Base-by-base conservation (phyloP, 371 early-diverging fungal genomes). In the Mortierella sp. region DNA sequence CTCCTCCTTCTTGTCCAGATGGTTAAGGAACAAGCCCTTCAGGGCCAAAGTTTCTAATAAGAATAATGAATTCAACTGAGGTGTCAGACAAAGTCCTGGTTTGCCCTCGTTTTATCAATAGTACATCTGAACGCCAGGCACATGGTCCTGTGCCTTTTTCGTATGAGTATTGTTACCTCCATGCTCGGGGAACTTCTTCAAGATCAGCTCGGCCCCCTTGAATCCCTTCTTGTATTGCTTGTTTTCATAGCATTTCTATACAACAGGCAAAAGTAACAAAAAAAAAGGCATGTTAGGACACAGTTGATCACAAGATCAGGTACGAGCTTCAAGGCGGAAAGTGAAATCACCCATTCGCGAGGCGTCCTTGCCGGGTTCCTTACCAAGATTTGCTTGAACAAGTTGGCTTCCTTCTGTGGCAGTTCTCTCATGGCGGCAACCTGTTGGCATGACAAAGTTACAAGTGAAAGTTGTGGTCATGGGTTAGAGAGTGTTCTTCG, bases 181-280 rank as follows among this genome's bases (percentile, higher is more conserved):
- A 90, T 99, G 98, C 48, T 97, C 95, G 55, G 99, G 97, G 74
- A 91, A 93, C 91, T 96, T 98, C 89, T 95, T 96, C 72, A 99
- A 89, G 81, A 99, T 97, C 87, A 94, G 93, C 48, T 99, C 98
- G 26, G 96, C 92, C 13, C 93, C 87, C 89, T 98, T 98, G 24
- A 98, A 88, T 13, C 98, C 99, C 83, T 96, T 97, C 88, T 98
- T 98, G 91, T 98, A 98, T 87, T 98, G 97, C 89, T 96, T 96
- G 82, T 90, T 90, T 87, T 99, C 99, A 88, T 96, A 98, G 79
- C 94, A 92, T 94, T 95, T 97, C 98, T 98, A 74, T 31, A 53
- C n/a, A 31, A 31, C 13, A 14, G 21, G 64, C 8, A 13, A 28
- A n/a, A 21, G 44, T 31, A 28, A 24, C 28, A 57, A 5, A 71